phyloP scores from a whole-genome alignment of 116 monocot genomes.

The Cymodocea nodosa region DNA sequence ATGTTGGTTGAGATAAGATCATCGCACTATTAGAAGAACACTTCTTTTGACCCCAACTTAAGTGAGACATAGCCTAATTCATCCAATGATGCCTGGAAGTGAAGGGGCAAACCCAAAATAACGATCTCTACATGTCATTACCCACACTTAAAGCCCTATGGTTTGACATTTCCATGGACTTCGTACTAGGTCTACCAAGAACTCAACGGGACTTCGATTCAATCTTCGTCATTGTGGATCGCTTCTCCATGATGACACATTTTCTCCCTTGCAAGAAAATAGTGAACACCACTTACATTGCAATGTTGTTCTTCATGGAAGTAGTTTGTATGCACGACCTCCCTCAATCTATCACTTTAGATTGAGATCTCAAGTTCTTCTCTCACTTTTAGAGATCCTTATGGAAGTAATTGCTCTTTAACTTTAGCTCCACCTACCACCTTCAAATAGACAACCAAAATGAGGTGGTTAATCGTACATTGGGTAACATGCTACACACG shows the following conservation, averaged over 20 bases:
- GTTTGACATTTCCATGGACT: background rate
- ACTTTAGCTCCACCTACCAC: background rate
- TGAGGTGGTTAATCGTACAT: slow-evolving; percentile 3
- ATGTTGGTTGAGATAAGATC: no score
- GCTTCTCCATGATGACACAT: slow-evolving; percentile 2
- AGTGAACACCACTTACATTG: background rate
- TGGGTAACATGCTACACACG: background rate
- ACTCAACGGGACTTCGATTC: background rate
- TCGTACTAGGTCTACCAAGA: background rate
- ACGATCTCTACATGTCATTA: no score
- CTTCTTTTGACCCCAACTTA: no score
- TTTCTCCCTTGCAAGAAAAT: slow-evolving; percentile 7
- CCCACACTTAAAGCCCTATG: background rate
- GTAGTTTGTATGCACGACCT: background rate
- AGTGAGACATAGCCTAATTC: no score
- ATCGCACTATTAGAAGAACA: no score
- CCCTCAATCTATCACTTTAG: background rate
- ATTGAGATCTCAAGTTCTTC: background rate
- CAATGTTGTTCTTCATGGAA: background rate
- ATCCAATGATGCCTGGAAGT: no score
- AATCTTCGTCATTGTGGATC: background rate
- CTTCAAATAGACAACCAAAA: background rate
- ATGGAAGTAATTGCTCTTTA: background rate
- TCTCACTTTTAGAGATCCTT: no score
- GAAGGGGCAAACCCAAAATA: no score